These are phyloP conservation scores for Ceratocystis ficicola DNA, from an alignment of 2,329 filamentous ascomycete genomes.

Conservation along the genomic window DNA sequence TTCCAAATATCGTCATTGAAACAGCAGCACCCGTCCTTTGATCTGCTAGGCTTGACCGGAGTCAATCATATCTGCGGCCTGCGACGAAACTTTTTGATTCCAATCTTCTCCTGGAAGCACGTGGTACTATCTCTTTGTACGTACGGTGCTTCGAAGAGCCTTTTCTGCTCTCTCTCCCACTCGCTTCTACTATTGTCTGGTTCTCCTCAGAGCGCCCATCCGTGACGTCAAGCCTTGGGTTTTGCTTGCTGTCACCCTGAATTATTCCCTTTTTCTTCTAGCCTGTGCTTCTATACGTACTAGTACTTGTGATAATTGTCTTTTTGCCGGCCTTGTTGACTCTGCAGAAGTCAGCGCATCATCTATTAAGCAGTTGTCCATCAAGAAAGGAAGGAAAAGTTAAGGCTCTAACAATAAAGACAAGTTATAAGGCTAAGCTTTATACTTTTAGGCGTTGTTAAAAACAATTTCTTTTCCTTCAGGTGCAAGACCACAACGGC, in stretches of 20 bases:
- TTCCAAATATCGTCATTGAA: neutral
- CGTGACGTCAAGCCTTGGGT: neutral
- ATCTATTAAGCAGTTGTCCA: neutral
- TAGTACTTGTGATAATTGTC: neutral
- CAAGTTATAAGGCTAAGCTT: neutral
- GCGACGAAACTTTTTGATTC: neutral
- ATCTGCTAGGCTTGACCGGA: neutral
- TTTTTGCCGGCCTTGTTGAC: neutral
- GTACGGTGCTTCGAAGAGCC: neutral
- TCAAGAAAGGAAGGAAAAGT: neutral
- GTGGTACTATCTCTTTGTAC: neutral
- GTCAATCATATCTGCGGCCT: neutral
- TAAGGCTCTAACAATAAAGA: neutral
- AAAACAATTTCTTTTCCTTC: neutral
- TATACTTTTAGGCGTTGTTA: neutral
- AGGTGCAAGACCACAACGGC: neutral
- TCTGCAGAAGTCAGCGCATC: neutral
- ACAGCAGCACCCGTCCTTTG: neutral
- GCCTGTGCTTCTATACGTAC: neutral
- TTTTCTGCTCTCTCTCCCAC: no score
- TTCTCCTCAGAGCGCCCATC: neutral
- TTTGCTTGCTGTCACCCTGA: neutral
- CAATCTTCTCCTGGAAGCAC: neutral
- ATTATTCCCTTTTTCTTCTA: neutral
- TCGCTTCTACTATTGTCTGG: no score